Evolutionary conservation across 306 rosid species (phyloP), one percentile per base, ranked within the genome.

Genomic region (Rubus parviflorus): DNA sequence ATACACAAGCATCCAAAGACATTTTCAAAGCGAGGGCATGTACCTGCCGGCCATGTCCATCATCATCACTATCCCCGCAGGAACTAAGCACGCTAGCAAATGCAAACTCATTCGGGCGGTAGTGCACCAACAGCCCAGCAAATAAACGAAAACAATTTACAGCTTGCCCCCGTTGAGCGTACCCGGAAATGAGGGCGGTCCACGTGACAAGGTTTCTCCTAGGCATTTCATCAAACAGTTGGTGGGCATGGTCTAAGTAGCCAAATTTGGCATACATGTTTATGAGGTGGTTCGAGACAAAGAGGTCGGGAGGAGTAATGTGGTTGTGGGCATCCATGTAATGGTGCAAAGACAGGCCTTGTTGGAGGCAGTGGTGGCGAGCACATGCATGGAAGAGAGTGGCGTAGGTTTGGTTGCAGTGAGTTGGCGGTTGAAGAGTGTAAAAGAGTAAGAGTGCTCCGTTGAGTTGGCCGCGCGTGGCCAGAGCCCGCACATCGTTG

Each of bases 181-280:
- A 89, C 14, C 95, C 96, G 5, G 97, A 87, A 80, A 95, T 72
- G 46, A 95, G 92, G 63, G 83, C 93, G 60, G 93, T 92, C 97
- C 97, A 95, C 78, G 98, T 89, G 67, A 95, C 90, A 80, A 83
- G 38, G 58, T 95, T 95, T 87, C 86, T 90, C 0, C 9, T 73
- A 0, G 90, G 90, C 97, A 92, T 92, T 88, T 76, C 72, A 64
- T 90, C 90, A 51, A 94, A 94, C 85, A 94, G 5, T 40, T 76
- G 49, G 45, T 51, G 86, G n/a, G 92, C 95, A 57, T 53, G 81
- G 6, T 47, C 81, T 10, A 90, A 64, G 51, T 72, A 75, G 17
- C 95, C 97, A 51, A 86, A 89, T 74, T 92, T 94, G 25, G 89
- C 86, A 63, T 90, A 94, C 98, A 94, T 88, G 46, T 94, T 92